Conservation (phyloP, 2,329 filamentous ascomycete genomes). For the Calonectria multiphialidica region DNA sequence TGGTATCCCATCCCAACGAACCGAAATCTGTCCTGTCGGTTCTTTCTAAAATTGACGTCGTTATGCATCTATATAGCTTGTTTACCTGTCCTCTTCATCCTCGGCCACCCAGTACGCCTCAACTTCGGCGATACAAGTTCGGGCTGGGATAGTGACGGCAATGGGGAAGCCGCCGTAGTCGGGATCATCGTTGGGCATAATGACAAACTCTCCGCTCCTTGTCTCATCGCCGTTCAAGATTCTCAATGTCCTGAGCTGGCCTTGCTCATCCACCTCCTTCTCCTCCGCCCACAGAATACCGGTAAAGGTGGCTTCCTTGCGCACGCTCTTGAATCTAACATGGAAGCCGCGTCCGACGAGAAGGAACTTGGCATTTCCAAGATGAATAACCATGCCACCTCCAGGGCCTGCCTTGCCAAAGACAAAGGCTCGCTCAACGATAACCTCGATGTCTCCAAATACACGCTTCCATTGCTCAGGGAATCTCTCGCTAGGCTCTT, state of each 20-base stretch:
- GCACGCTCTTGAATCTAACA: conserved; percentile 47
- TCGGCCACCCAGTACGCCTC: conserved; percentile 51
- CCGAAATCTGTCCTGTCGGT: not conserved
- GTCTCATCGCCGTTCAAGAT: conserved; percentile 57
- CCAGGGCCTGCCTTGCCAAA: conserved; percentile 54
- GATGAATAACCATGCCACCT: conserved; percentile 54
- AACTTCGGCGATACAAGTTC: conserved; percentile 60
- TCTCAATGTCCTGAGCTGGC: conserved; percentile 47
- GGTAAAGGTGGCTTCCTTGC: conserved; percentile 49
- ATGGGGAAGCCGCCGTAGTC: conserved; percentile 70
- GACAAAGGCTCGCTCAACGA: conserved; percentile 53
- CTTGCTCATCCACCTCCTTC: conserved; percentile 51
- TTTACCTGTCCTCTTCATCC: conserved; percentile 41
- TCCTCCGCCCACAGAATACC: conserved; percentile 52
- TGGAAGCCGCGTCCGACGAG: conserved; percentile 54
- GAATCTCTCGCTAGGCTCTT: conserved; percentile 38
- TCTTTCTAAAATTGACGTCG: not conserved
- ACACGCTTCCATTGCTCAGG: conserved; percentile 43
- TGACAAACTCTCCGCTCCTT: conserved; percentile 56
- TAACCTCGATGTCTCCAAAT: conserved; percentile 50
- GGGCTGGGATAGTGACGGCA: conserved; percentile 64
- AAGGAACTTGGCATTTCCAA: conserved; percentile 50
- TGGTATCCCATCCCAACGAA: not conserved
- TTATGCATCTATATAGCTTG: too few species aligned
- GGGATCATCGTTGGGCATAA: conserved; percentile 68